phyloP scores from a whole-genome alignment of 163 green algal genomes.

The Volvox carteri region DNA sequence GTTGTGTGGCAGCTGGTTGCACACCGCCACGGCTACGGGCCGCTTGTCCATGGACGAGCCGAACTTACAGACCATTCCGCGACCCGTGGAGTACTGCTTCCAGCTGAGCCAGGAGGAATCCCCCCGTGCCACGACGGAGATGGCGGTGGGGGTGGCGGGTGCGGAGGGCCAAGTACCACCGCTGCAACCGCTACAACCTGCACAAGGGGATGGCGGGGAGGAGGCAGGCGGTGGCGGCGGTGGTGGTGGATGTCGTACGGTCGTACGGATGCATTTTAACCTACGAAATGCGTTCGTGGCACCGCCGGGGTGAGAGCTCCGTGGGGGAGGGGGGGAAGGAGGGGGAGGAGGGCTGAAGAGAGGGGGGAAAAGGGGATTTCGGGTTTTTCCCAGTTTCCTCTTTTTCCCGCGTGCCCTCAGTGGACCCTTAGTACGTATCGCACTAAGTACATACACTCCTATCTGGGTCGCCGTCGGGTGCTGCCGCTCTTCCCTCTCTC shows the following conservation, averaged over 20 bases:
- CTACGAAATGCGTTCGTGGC: conserved; percentile 79
- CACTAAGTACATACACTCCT: too few relatives aligned
- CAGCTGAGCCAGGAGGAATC: conserved; percentile 55
- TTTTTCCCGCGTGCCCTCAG: too few relatives aligned
- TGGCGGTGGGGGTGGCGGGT: not conserved
- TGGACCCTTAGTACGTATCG: too few relatives aligned
- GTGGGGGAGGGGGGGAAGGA: not conserved
- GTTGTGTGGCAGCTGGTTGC: conserved; percentile 74
- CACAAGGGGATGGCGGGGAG: not conserved
- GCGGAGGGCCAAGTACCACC: not conserved
- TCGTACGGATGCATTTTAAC: conserved; percentile 60
- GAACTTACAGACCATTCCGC: conserved; percentile 84
- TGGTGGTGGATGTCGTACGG: not conserved
- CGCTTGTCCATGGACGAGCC: conserved; percentile 91
- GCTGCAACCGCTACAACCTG: not conserved
- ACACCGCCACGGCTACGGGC: conserved; percentile 82
- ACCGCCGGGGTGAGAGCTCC: conserved; percentile 52
- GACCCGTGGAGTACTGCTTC: conserved; percentile 71
- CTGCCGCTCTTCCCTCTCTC: not conserved
- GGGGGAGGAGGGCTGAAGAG: not conserved
- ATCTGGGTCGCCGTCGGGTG: too few relatives aligned
- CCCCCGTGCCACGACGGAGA: not conserved
- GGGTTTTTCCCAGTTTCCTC: too few relatives aligned
- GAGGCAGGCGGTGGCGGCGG: not conserved
- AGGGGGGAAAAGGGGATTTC: too few relatives aligned